Conservation (phyloP, 2,329 filamentous ascomycete species). For the Phyllosticta ampelicida region DNA sequence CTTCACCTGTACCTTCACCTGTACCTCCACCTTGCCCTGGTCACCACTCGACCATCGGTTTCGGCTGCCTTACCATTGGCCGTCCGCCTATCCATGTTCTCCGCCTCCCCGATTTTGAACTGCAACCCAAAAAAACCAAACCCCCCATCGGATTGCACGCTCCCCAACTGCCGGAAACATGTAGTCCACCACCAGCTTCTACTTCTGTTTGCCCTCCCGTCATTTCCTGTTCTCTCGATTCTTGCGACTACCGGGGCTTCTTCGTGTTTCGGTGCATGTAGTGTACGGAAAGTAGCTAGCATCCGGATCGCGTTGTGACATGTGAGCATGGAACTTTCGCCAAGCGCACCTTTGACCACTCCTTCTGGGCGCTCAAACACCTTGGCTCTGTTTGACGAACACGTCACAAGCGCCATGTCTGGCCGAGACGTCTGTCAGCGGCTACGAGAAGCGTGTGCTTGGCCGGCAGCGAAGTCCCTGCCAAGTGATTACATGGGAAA, state of each 20-base stretch:
- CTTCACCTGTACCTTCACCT: not conserved
- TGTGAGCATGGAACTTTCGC: not conserved
- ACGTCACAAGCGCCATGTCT: not conserved
- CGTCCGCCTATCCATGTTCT: not conserved
- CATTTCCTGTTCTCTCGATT: not conserved
- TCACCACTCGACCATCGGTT: not conserved
- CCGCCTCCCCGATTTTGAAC: not conserved
- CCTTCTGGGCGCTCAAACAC: not conserved
- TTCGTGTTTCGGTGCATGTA: too few species aligned
- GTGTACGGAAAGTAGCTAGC: too few species aligned
- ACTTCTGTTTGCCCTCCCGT: not conserved
- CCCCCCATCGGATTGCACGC: not conserved
- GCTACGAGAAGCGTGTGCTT: too few species aligned
- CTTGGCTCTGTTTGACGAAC: not conserved
- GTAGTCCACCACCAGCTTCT: not conserved
- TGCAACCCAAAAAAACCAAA: not conserved
- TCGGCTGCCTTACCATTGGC: not conserved
- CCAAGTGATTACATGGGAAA: not conserved
- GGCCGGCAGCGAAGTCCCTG: not conserved
- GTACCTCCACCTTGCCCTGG: not conserved
- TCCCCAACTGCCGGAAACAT: not conserved
- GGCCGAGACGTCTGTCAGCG: not conserved
- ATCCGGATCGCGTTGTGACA: not conserved
- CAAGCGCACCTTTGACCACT: too few species aligned
- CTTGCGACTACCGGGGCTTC: too few species aligned